Percentiles rank a stretch among this genome's conserved stretches.
Evolutionary conservation across 2,329 filamentous ascomycete genomes (phyloP).

Genomic region (Alternaria viburni): DNA sequence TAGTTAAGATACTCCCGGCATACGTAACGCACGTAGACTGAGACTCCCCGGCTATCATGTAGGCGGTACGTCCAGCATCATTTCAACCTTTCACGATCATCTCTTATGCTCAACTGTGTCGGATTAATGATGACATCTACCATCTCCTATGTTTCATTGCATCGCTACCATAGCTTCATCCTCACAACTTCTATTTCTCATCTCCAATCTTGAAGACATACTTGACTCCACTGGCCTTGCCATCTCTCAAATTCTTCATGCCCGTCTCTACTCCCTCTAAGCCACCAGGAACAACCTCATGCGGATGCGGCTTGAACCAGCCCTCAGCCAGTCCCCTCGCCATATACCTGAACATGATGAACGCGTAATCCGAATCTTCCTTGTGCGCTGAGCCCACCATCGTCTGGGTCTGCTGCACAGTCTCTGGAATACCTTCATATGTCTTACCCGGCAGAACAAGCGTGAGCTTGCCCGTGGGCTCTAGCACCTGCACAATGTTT

Average conservation of each 20-base stretch:
- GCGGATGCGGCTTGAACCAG: constrained; percentile 58
- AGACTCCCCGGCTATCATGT: background rate
- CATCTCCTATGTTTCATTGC: background rate
- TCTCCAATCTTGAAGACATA: constrained; percentile 66
- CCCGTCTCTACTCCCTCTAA: constrained; percentile 61
- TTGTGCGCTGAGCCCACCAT: constrained; percentile 43
- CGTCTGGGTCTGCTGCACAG: constrained; percentile 48
- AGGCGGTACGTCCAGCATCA: background rate
- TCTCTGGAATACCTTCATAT: constrained; percentile 46
- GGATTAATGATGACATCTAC: background rate
- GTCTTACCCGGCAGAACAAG: constrained; percentile 53
- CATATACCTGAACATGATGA: constrained; percentile 54
- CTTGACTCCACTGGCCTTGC: constrained; percentile 68
- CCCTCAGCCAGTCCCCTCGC: constrained; percentile 57
- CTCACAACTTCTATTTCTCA: constrained; percentile 27
- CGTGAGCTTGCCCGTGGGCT: constrained; percentile 42
- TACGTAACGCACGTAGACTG: background rate
- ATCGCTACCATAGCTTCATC: background rate
- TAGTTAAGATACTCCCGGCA: background rate
- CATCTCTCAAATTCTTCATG: constrained; percentile 62
- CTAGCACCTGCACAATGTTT: constrained; percentile 50
- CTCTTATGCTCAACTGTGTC: background rate
- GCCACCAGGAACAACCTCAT: constrained; percentile 61
- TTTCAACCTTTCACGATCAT: background rate
- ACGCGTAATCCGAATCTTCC: constrained; percentile 52